Conservation (phyloP, 2,329 filamentous ascomycete genomes). For the Monilinia vaccinii-corymbosi region DNA sequence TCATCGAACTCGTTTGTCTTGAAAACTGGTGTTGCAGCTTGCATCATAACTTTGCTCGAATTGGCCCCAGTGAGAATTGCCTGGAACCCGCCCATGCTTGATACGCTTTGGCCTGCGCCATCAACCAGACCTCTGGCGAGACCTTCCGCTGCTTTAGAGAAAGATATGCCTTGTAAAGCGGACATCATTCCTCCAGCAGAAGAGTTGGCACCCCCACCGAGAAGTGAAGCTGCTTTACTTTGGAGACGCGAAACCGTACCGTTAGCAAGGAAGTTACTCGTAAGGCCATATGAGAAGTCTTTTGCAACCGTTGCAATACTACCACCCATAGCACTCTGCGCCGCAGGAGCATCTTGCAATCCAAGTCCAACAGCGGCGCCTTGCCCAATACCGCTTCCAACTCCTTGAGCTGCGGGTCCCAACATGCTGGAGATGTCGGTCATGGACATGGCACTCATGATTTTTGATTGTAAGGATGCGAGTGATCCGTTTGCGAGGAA, state of each 20-base stretch:
- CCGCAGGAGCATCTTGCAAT: neutral
- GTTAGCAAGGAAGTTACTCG: constrained; percentile 6
- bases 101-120: neutral
- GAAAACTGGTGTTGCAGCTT: neutral
- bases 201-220: neutral
- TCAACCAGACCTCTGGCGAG: constrained; percentile 7
- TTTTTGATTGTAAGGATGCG: neutral
- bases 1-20: neutral
- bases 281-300: constrained; percentile 2
- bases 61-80: neutral
- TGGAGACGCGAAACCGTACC: constrained; percentile 1
- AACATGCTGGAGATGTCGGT: neutral
- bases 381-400: constrained; percentile 5
- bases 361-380: constrained; percentile 4
- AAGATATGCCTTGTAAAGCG: neutral
- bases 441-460: neutral
- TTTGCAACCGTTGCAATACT: neutral
- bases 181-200: neutral
- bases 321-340: constrained; percentile 2
- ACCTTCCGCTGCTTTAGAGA: constrained; percentile 4
- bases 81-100: constrained; percentile 4
- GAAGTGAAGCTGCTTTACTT: neutral
- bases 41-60: neutral
- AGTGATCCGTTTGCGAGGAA: constrained; percentile 6
- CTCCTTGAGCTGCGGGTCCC: neutral